Evolutionary conservation across 75 land plant species (phyloP), one percentile per base, ranked within the genome.

Genomic region (Azolla pinnata): DNA sequence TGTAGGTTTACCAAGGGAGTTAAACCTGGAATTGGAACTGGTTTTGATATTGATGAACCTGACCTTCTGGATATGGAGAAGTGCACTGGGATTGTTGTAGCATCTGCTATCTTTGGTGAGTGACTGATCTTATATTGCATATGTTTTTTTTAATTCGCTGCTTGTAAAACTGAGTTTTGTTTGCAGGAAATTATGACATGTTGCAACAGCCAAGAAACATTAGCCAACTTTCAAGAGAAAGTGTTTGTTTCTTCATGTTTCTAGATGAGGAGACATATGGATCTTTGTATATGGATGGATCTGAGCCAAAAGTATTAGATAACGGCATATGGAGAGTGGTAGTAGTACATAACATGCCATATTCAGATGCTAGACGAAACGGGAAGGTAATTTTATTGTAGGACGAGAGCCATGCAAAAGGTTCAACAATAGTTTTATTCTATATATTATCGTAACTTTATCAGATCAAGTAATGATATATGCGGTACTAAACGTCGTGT

Each of bases 21-120:
- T 17, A 77, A 56, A 58, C 96, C 98, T 28, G 98, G 98, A 5
- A 76, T 65, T 29, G 69, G 61, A 1, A 84, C 96, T 62, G 98
- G 98, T 27, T 92, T 76, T 71, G 90, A 92, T 67, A 72, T 92
- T 29, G 79, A 82, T 62, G 82, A 85, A 40, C 54, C 57, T 21
- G 87, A 85, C 68, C 83, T 83, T 62, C 40, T 60, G 62, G 81
- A 77, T 33, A 86, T 86, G 91, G 79, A 80, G 29, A 68, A 67
- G 50, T 93, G 98, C 56, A 76, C 33, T 61, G 98, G 96, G 0
- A 67, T 93, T 12, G 96, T 93, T 49, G 98, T 93, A 25, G 90
- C 85, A 32, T 93, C 98, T 1, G 98, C 98, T 23, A 75, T 93
- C 49, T 93, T 93, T 75, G 98, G 93, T 88, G 60, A 28, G 42